These are phyloP conservation scores for Boletus vermiculosoides DNA, from an alignment of 768 basidiomycete genomes.

Conservation along the genomic window DNA sequence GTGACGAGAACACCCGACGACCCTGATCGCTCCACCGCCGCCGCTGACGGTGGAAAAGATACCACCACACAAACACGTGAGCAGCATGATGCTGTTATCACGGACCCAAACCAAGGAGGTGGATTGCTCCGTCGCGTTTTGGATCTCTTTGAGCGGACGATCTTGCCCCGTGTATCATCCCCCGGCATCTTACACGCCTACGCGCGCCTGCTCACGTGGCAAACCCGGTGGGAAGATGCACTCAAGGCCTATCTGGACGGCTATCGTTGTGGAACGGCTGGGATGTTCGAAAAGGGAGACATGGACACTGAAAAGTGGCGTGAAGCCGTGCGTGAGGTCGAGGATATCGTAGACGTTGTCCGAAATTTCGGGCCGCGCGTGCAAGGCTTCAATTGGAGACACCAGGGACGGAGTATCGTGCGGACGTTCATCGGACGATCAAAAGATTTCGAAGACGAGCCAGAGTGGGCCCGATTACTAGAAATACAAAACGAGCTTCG, in stretches of 20 bases:
- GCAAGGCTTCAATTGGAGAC: constrained; percentile 67
- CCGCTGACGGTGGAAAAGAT: constrained; percentile 16
- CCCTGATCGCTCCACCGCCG: constrained; percentile 23
- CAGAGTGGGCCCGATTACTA: constrained; percentile 72
- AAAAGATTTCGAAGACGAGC: constrained; percentile 85
- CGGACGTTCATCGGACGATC: constrained; percentile 88
- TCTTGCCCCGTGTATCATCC: constrained; percentile 81
- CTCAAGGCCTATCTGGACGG: constrained; percentile 82
- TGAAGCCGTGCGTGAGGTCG: constrained; percentile 74
- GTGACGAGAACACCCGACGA: constrained; percentile 59
- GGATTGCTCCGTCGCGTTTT: constrained; percentile 66
- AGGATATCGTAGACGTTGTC: constrained; percentile 81
- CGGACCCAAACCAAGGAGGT: constrained; percentile 58
- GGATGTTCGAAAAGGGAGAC: constrained; percentile 63
- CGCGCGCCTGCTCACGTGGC: constrained; percentile 75
- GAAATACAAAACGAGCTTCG: constrained; percentile 45
- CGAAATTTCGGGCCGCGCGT: constrained; percentile 78
- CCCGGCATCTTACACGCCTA: constrained; percentile 81
- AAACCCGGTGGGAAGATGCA: constrained; percentile 70
- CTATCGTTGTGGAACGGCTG: constrained; percentile 70
- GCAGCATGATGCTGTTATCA: constrained; percentile 26
- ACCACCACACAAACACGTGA: constrained; percentile 4
- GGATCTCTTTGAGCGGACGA: constrained; percentile 70
- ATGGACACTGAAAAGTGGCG: constrained; percentile 67
- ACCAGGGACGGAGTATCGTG: constrained; percentile 83